Evolutionary conservation across 2,329 filamentous ascomycete genomes (phyloP), one percentile per base, ranked within the genome.

Genomic region (Chrysoporthe puriensis): DNA sequence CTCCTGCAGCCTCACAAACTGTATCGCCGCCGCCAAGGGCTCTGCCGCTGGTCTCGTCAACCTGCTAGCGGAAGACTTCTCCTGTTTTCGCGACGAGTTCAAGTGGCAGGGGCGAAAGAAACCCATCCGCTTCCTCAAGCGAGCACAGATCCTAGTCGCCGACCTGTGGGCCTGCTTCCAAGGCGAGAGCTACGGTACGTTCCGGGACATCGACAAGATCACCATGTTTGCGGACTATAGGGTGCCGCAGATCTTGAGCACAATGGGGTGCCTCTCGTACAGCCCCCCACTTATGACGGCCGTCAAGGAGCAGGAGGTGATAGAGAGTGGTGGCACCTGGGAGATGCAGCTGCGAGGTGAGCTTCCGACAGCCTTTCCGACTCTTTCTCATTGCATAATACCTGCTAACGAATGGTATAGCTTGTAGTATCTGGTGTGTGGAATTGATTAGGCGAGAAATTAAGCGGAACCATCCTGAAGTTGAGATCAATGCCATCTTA

Each of bases 181-280:
- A 64, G 94, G 93, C 58, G 84, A 90, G 72, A 84, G 86, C 36
- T 94, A 90, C 74, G 96, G 96, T 43, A 83, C 86, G 40, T 99
- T 99, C 78, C 77, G 88, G 67, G 96, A 99, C 76, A 97, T 99
- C 73, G 91, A 96, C 80, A 93, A 94, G 77, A 91, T 99, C 74
- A 99, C 96, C 69, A 98, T 98, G 90, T 99, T 99, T 82, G 94
- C 96, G 75, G 96, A 99, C 81, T 99, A 99, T 77, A 91, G 96
- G 56, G 91, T 99, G 64, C 96, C 96, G 16, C 96, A 99, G 80
- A 96, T 97, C 73, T 86, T 99, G 44, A 89, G 94, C 73, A 88
- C 89, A 11, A 83, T 98, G 57, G 92, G 92, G 21, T 95, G 94
- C 67, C 81, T 99, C 62, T 88, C 87, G 73, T 97, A 96, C 79